Conservation (phyloP, 805 yeast species). For the Cyberlindnera japonica region DNA sequence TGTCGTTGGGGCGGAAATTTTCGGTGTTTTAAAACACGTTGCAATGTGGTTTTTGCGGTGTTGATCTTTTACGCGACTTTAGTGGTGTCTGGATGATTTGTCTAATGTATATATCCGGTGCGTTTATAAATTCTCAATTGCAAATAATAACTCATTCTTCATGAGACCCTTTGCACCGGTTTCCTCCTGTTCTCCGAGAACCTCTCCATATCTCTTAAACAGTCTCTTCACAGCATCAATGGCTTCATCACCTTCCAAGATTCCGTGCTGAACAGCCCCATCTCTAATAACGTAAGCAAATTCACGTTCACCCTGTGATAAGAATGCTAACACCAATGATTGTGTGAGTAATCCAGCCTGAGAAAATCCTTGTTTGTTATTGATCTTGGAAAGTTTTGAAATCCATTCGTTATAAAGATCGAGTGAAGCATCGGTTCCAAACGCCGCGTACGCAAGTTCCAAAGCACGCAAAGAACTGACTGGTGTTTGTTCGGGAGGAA, state of each 20-base stretch:
- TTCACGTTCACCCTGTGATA: conserved; percentile 47
- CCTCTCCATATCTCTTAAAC: conserved; percentile 50
- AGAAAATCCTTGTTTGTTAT: conserved; percentile 34
- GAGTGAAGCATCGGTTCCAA: conserved; percentile 38
- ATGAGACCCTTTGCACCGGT: conserved; percentile 14
- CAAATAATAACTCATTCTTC: conserved; percentile 16
- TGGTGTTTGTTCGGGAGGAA: conserved; percentile 27
- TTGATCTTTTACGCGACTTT: too few relatives aligned
- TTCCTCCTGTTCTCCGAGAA: conserved; percentile 39
- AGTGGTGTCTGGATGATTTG: too few relatives aligned
- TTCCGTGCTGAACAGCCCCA: conserved; percentile 38
- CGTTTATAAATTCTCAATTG: conserved; percentile 14
- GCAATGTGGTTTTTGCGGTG: too few relatives aligned
- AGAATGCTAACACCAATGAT: conserved; percentile 39
- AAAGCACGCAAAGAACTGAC: conserved; percentile 35
- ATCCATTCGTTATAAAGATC: conserved; percentile 45
- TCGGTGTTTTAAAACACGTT: too few relatives aligned
- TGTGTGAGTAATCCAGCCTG: conserved; percentile 44
- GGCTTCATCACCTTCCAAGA: conserved; percentile 39
- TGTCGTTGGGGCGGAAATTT: too few relatives aligned
- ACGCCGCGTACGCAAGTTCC: conserved; percentile 39
- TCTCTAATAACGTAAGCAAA: conserved; percentile 51
- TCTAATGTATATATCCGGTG: too few relatives aligned
- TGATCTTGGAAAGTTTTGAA: conserved; percentile 32
- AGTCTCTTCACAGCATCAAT: conserved; percentile 37